A percentile compares a stretch with the other conserved stretches of the same genome.
Conservation (phyloP, 129 eudicot genomes). For the Cynara cardunculus region DNA sequence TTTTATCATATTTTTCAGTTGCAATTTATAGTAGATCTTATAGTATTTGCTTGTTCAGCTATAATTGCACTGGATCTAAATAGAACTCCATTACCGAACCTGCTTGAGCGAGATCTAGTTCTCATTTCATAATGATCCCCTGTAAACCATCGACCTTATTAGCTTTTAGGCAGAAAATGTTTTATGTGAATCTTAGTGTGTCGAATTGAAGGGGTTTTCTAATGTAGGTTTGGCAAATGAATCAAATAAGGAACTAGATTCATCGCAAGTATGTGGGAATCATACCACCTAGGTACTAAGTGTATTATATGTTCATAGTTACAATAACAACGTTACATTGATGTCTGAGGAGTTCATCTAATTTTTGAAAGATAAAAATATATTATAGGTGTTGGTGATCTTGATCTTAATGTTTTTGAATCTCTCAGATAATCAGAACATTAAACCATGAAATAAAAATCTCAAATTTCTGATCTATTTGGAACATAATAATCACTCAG, state of each 20-base stretch:
- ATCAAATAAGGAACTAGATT: neutral
- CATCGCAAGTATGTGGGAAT: neutral
- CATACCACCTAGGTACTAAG: neutral
- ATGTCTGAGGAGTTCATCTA: neutral
- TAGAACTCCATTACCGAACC: neutral
- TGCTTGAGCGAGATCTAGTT: neutral
- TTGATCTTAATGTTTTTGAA: neutral
- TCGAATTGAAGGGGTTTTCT: neutral
- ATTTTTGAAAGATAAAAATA: neutral
- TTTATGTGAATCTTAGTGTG: neutral
- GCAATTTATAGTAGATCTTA: slow-evolving; percentile 7
- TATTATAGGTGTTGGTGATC: neutral
- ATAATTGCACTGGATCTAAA: slow-evolving; percentile 12
- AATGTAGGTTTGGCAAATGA: slow-evolving; percentile 2
- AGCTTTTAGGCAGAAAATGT: neutral
- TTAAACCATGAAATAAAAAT: neutral
- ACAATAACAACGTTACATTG: neutral
- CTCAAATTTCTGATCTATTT: neutral
- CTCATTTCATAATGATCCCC: neutral
- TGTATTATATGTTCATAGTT: neutral
- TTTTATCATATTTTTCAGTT: neutral
- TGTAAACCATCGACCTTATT: neutral
- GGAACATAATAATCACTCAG: neutral
- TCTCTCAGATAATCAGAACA: neutral
- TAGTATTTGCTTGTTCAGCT: neutral